phyloP scores from a whole-genome alignment of 2,329 filamentous ascomycete genomes.

The Juglanconis oblonga region DNA sequence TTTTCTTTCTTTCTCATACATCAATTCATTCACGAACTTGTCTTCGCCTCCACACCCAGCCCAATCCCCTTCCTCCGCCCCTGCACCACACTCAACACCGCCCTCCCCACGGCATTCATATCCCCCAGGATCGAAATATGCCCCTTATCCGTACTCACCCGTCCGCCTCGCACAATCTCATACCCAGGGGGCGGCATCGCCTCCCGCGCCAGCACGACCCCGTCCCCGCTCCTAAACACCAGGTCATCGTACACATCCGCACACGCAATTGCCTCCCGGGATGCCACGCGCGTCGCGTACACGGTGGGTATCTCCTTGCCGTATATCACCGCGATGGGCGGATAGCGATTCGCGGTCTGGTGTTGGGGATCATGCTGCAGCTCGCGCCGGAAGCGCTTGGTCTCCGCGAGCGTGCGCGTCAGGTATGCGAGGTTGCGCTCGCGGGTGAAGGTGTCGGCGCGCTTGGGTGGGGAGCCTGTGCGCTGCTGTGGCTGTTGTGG shows the following conservation, averaged over 20 bases:
- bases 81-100: slow-evolving; percentile 64
- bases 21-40: not conserved
- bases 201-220: slow-evolving; percentile 80
- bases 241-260: slow-evolving; percentile 82
- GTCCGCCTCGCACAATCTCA: slow-evolving; percentile 66
- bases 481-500: slow-evolving; percentile 23
- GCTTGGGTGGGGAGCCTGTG: slow-evolving; percentile 15
- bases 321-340: slow-evolving; percentile 79
- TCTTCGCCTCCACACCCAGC: slow-evolving; percentile 36
- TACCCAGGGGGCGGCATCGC: slow-evolving; percentile 85
- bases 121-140: slow-evolving; percentile 88
- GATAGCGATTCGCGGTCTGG: slow-evolving; percentile 68
- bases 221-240: slow-evolving; percentile 82
- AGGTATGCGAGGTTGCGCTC: slow-evolving; percentile 62
- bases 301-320: slow-evolving; percentile 85
- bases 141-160: slow-evolving; percentile 77
- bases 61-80: slow-evolving; percentile 74
- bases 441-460: not conserved
- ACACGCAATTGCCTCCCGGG: slow-evolving; percentile 69
- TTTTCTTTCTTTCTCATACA: not conserved
- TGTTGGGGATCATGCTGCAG: slow-evolving; percentile 60
- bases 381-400: slow-evolving; percentile 73
- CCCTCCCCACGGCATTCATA: slow-evolving; percentile 73
- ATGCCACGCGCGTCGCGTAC: slow-evolving; percentile 72
- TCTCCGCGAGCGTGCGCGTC: slow-evolving; percentile 66